phyloP scores from a whole-genome alignment of 257 asterid species.

The Solanum gandarillasii region DNA sequence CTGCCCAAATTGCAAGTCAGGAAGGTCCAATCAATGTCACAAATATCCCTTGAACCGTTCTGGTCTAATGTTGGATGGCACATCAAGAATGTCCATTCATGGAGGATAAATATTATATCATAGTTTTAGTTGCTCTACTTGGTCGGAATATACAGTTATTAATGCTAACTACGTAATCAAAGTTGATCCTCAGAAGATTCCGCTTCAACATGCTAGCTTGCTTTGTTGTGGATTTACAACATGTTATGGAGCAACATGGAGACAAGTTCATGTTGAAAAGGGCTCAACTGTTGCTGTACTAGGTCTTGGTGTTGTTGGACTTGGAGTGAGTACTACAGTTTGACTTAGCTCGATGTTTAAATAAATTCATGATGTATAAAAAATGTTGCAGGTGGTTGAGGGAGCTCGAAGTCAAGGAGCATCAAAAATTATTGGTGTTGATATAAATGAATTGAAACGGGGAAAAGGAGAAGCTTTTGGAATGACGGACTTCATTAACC shows the following conservation, averaged over 20 bases:
- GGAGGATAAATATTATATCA: slow-evolving; percentile 39
- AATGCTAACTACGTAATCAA: slow-evolving; percentile 42
- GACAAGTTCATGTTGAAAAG: slow-evolving; percentile 5
- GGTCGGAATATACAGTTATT: slow-evolving; percentile 58
- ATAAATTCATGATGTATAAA: not conserved
- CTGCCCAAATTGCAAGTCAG: slow-evolving; percentile 59
- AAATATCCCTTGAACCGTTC: slow-evolving; percentile 20
- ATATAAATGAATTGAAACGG: slow-evolving; percentile 37
- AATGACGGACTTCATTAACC: not conserved
- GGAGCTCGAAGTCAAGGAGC: slow-evolving; percentile 58
- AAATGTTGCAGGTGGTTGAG: slow-evolving; percentile 32
- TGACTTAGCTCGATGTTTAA: not conserved
- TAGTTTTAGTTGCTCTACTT: slow-evolving; percentile 52
- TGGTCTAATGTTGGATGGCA: slow-evolving; percentile 49
- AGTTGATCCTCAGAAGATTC: slow-evolving; percentile 35
- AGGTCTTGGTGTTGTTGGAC: not conserved
- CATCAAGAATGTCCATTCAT: slow-evolving; percentile 43
- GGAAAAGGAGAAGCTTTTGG: slow-evolving; percentile 34
- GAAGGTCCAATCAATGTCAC: slow-evolving; percentile 9
- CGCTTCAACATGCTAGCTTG: slow-evolving; percentile 56
- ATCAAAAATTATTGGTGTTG: slow-evolving; percentile 49
- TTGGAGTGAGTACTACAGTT: not conserved
- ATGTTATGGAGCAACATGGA: slow-evolving; percentile 28
- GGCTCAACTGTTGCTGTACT: not conserved
- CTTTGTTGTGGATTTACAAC: slow-evolving; percentile 80